Base-by-base conservation (phyloP, 129 eudicot species). In the Flaveria bidentis region DNA sequence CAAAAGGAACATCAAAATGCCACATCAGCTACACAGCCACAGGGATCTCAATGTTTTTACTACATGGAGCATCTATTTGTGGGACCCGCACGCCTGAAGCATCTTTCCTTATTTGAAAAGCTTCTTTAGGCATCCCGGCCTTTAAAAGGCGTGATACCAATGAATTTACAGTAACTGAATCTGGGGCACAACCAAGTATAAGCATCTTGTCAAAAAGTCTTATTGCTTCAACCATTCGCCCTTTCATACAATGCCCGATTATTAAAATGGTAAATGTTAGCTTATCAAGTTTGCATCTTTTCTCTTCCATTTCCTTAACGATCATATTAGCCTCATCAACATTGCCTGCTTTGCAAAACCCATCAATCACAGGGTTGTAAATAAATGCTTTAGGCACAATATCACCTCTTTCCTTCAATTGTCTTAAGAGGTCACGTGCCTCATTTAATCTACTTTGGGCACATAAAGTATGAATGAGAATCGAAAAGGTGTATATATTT, bases 161-260 rank as follows among this genome's bases (percentile, higher is more conserved):
- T 57, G 86, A 87, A 60, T 73, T 84, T 62, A 86, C 71, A 56
- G 97, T 94, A 63, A 91, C 78, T 39, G 70, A 56, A 87, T 94
- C 98, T 1, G 97, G 98, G 46, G 36, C 79, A 82, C 98, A 94
- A 52, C 86, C 87, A 52, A 82, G 85, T 69, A 47, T 47, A 23
- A 81, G 36, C 98, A 94, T 91, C 83, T 85, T 94, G 22, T 86
- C 73, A 70, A 82, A 91, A 60, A 94, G 78, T 58, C 70, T 67
- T 65, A 94, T 86, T 63, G 97, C 98, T 73, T 94, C 98, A 58
- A 25, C 25, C 98, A 89, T 86, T 83, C 90, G 85, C 74, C 98
- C 98, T 85, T 94, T 94, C 96, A 89, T 82, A 78, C 98, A 94
- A 76, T 94, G 97, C 82, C 98, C 98, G 28, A 94, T 80, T 67